These are phyloP conservation scores for Chlorella sp. DNA, from an alignment of 139 green algal species.

Conservation along the genomic window DNA sequence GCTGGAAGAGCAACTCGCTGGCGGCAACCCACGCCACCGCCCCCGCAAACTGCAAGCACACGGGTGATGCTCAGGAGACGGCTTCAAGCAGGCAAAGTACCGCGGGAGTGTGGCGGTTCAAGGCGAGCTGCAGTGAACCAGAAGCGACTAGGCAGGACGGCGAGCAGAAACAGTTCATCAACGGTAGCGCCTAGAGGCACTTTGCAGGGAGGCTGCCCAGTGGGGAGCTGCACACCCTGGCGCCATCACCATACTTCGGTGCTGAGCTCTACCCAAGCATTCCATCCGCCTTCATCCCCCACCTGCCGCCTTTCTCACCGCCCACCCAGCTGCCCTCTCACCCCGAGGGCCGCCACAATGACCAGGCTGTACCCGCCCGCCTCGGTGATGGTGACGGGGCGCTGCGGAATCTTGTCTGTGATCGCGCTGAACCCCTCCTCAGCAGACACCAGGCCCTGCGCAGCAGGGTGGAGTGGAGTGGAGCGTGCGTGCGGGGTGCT, in stretches of 20 bases:
- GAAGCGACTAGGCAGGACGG: too few relatives aligned
- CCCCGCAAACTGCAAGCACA: conserved; percentile 38
- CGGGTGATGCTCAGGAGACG: too few relatives aligned
- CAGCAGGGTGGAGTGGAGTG: not conserved
- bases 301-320: too few relatives aligned
- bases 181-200: too few relatives aligned
- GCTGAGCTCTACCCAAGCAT: not conserved
- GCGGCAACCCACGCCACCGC: conserved; percentile 65
- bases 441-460: conserved; percentile 33
- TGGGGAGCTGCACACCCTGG: too few relatives aligned
- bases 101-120: too few relatives aligned
- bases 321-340: conserved; percentile 31
- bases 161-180: too few relatives aligned
- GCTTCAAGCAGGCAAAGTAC: too few relatives aligned
- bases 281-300: too few relatives aligned
- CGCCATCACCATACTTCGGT: not conserved
- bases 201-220: too few relatives aligned
- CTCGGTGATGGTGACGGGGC: conserved; percentile 89
- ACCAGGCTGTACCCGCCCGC: conserved; percentile 89
- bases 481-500: not conserved
- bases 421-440: conserved; percentile 67
- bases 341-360: conserved; percentile 87
- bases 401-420: conserved; percentile 94
- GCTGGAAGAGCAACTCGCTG: conserved; percentile 81
- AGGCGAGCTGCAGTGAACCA: too few relatives aligned